Conservation (phyloP, 169 alveolate genomes). For the Theileria equi region DNA sequence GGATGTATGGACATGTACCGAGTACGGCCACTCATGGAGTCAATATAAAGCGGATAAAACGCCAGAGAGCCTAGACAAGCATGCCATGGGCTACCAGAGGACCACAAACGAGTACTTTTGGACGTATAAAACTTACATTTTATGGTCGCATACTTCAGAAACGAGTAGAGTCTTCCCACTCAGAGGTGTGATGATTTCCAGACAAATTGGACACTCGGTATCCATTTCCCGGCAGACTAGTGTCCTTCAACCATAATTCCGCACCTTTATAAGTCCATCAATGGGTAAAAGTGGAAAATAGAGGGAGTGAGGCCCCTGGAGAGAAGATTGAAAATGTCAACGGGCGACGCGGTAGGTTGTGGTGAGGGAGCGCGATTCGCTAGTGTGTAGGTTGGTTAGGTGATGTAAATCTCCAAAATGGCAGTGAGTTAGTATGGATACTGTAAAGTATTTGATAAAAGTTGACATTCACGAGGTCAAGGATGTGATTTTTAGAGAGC, state of each 20-base stretch:
- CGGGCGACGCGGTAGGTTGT: not conserved
- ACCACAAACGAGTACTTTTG: not conserved
- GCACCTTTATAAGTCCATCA: not conserved
- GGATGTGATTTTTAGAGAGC: conserved; percentile 79
- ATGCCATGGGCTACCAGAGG: not conserved
- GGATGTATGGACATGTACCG: no score
- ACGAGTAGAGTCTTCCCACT: conserved; percentile 60
- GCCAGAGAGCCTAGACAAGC: not conserved
- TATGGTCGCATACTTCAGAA: conserved; percentile 55
- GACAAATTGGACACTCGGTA: conserved; percentile 65
- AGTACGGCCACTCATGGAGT: no score
- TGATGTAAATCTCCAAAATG: not conserved
- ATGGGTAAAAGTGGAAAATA: not conserved
- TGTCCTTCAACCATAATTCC: not conserved
- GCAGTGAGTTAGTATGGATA: conserved; percentile 34
- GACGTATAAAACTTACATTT: conserved; percentile 42
- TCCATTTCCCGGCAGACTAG: conserved; percentile 23
- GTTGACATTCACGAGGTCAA: conserved; percentile 82
- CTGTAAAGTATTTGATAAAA: conserved; percentile 72
- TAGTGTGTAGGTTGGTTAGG: conserved; percentile 6
- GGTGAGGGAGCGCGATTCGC: conserved; percentile 4
- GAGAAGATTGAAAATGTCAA: not conserved
- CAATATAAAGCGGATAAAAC: no score
- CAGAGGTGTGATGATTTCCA: conserved; percentile 55
- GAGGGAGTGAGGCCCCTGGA: not conserved